These are phyloP conservation scores for Zhuliangozyma blackwelliae DNA, from an alignment of 1,139 yeast species.

Conservation along the genomic window DNA sequence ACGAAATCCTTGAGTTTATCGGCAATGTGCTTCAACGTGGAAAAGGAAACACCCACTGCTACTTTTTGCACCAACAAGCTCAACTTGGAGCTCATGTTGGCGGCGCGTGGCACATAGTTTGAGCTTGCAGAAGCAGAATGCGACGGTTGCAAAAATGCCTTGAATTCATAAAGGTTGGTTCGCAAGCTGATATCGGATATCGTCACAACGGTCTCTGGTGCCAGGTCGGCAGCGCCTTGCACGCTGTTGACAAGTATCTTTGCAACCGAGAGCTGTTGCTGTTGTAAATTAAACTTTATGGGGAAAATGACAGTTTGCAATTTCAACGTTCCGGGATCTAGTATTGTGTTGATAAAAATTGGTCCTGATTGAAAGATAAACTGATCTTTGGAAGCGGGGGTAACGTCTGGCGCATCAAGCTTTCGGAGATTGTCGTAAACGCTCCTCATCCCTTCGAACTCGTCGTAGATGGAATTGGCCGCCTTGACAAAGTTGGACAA, in stretches of 20 bases:
- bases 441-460: conserved; percentile 7
- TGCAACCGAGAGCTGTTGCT: conserved; percentile 27
- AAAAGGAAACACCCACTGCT: conserved; percentile 11
- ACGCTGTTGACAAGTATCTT: conserved; percentile 19
- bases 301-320: conserved; percentile 31
- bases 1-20: conserved; percentile 11
- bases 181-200: conserved; percentile 18
- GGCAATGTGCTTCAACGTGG: conserved; percentile 11
- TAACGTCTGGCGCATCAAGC: background rate
- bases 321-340: conserved; percentile 7
- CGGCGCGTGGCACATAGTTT: conserved; percentile 18
- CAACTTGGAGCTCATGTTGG: conserved; percentile 16
- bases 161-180: conserved; percentile 21
- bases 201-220: conserved; percentile 14
- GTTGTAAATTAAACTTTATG: conserved; percentile 28
- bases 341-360: conserved; percentile 13
- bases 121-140: conserved; percentile 7
- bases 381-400: conserved; percentile 6
- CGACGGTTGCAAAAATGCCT: conserved; percentile 18
- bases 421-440: conserved; percentile 10
- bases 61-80: conserved; percentile 18
- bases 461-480: conserved; percentile 6
- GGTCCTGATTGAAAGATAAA: conserved; percentile 34
- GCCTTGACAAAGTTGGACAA: conserved; percentile 12
- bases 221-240: conserved; percentile 1